Conservation (phyloP, 257 asterid species). For the Solanum bulbocastanum region DNA sequence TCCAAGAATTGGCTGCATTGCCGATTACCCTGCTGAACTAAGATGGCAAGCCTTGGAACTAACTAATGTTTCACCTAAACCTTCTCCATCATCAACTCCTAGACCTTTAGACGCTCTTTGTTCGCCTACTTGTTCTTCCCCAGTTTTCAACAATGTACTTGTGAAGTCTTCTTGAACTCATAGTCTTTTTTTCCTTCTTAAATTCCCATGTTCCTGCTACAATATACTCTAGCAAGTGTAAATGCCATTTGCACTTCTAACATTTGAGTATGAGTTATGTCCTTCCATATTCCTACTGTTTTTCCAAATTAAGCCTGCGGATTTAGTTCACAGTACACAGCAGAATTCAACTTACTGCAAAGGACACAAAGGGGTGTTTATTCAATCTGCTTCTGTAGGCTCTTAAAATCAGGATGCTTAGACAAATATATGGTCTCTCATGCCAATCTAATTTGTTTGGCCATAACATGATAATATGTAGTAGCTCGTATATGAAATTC, state of each 20-base stretch:
- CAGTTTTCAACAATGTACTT: constrained; percentile 8
- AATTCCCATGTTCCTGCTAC: background rate
- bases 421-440: background rate
- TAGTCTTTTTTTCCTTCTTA: background rate
- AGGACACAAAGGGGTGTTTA: background rate
- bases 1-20: constrained; percentile 90
- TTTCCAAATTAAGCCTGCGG: no score
- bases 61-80: constrained; percentile 67
- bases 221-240: constrained; percentile 1
- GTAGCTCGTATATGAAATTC: no score
- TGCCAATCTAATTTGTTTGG: background rate
- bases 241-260: background rate
- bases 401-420: background rate
- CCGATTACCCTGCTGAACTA: constrained; percentile 79
- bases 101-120: constrained; percentile 11
- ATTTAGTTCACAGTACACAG: background rate
- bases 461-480: background rate
- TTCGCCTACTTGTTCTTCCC: constrained; percentile 26
- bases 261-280: background rate
- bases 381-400: background rate
- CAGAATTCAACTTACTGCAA: background rate
- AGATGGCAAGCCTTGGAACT: constrained; percentile 82
- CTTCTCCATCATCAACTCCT: constrained; percentile 21
- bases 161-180: background rate
- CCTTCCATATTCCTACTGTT: no score